phyloP scores from a whole-genome alignment of 805 yeast species.

The Lipomyces starkeyi region DNA sequence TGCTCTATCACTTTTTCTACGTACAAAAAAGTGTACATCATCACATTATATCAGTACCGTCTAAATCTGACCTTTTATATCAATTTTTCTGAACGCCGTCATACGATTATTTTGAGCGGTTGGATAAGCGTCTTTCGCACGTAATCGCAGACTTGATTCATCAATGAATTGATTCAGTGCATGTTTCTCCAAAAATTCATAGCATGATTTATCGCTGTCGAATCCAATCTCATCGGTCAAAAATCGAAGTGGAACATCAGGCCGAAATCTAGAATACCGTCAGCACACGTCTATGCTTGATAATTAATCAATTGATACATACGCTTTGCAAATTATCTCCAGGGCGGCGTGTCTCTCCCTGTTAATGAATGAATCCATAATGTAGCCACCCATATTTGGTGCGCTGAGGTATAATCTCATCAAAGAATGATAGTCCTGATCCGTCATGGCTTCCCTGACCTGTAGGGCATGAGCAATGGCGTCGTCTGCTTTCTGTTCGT shows the following conservation, averaged over 20 bases:
- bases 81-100: conserved; percentile 62
- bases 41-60: neutral
- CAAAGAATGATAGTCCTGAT: conserved; percentile 60
- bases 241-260: conserved; percentile 40
- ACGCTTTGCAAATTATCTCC: conserved; percentile 61
- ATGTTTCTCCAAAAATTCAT: conserved; percentile 24
- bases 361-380: conserved; percentile 60
- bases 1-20: too few relatives aligned
- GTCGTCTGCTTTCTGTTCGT: conserved; percentile 41
- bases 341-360: conserved; percentile 66
- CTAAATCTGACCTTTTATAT: conserved; percentile 82
- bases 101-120: conserved; percentile 49
- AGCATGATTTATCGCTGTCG: conserved; percentile 46
- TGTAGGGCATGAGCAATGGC: conserved; percentile 48
- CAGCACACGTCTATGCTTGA: neutral
- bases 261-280: conserved; percentile 43
- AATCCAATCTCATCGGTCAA: conserved; percentile 47
- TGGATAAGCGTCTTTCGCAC: conserved; percentile 42
- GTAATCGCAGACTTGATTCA: conserved; percentile 24
- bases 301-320: neutral
- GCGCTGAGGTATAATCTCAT: conserved; percentile 53
- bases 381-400: conserved; percentile 52
- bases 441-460: conserved; percentile 47
- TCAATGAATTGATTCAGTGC: conserved; percentile 11
- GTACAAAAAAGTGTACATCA: too few relatives aligned